phyloP scores from a whole-genome alignment of 129 eudicot species.

The Flaveria bidentis region DNA sequence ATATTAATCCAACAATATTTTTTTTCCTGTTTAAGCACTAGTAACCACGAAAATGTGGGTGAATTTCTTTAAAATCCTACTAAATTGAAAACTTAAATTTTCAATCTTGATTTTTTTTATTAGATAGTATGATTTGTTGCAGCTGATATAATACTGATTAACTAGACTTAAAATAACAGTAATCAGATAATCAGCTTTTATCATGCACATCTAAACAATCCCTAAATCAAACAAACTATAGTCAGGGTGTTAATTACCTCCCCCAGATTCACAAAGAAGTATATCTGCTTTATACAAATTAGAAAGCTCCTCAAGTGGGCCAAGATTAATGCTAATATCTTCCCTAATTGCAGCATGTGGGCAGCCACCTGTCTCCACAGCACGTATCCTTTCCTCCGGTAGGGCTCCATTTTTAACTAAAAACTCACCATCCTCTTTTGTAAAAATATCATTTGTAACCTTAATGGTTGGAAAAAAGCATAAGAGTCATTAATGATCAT shows the following conservation, averaged over 20 bases:
- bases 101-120: too few species aligned
- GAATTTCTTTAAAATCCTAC: not conserved
- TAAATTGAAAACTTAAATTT: too few species aligned
- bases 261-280: slow-evolving; percentile 99
- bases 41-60: not conserved
- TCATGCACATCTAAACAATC: too few species aligned
- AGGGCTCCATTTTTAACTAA: slow-evolving; percentile 93
- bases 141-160: too few species aligned
- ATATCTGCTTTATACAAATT: slow-evolving; percentile 82
- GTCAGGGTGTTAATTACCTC: slow-evolving; percentile 53
- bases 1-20: not conserved
- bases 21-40: not conserved
- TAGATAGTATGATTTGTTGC: too few species aligned
- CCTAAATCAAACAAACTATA: too few species aligned
- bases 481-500: not conserved
- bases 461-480: slow-evolving; percentile 17
- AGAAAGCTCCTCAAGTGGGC: slow-evolving; percentile 96
- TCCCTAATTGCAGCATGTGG: slow-evolving; percentile 98
- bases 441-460: slow-evolving; percentile 95
- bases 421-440: slow-evolving; percentile 98
- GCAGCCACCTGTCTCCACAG: slow-evolving; percentile 99
- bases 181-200: too few species aligned
- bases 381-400: slow-evolving; percentile 95
- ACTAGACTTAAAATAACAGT: too few species aligned
- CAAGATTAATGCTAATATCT: slow-evolving; percentile 97